These are phyloP conservation scores for Synchytrium microbalum DNA, from an alignment of 371 early-diverging fungal genomes.

Conservation along the genomic window DNA sequence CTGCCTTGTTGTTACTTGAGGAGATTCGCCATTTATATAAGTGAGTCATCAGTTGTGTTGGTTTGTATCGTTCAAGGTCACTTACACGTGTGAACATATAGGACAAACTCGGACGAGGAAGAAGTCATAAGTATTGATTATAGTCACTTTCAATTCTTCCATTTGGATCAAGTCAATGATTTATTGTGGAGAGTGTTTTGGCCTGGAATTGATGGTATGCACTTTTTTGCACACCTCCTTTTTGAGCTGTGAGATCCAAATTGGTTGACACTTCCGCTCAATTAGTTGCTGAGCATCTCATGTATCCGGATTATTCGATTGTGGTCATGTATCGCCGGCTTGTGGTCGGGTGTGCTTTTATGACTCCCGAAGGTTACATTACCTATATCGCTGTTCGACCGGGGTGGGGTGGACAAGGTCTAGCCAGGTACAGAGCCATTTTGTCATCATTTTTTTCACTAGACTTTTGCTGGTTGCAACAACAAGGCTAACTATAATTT, in stretches of 20 bases:
- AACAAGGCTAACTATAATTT: too few species aligned
- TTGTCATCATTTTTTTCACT: slow-evolving; percentile 6
- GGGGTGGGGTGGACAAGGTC: slow-evolving; percentile 79
- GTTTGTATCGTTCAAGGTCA: neutral
- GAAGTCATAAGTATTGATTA: slow-evolving; percentile 57
- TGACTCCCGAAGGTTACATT: slow-evolving; percentile 89
- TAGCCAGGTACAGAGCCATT: slow-evolving; percentile 40
- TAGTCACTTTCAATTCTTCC: slow-evolving; percentile 64
- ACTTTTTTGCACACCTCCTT: neutral
- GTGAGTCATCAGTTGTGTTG: neutral
- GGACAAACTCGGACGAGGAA: neutral
- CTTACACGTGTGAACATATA: too few species aligned
- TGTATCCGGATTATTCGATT: slow-evolving; percentile 79
- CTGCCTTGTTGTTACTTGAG: slow-evolving; percentile 40
- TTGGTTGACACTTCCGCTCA: slow-evolving; percentile 6
- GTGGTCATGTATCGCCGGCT: slow-evolving; percentile 70
- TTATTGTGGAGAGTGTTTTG: slow-evolving; percentile 76
- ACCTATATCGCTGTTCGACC: slow-evolving; percentile 80
- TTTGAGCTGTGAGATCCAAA: neutral
- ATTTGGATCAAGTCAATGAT: slow-evolving; percentile 69
- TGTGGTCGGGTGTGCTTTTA: slow-evolving; percentile 85
- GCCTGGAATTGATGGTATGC: slow-evolving; percentile 80
- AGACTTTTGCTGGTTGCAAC: neutral
- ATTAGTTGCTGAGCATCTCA: slow-evolving; percentile 70
- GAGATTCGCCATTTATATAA: slow-evolving; percentile 25